Percentiles rank a stretch among this genome's conserved stretches.
Evolutionary conservation across 2,329 filamentous ascomycete genomes (phyloP).

Genomic region (Apiospora malaysiana): DNA sequence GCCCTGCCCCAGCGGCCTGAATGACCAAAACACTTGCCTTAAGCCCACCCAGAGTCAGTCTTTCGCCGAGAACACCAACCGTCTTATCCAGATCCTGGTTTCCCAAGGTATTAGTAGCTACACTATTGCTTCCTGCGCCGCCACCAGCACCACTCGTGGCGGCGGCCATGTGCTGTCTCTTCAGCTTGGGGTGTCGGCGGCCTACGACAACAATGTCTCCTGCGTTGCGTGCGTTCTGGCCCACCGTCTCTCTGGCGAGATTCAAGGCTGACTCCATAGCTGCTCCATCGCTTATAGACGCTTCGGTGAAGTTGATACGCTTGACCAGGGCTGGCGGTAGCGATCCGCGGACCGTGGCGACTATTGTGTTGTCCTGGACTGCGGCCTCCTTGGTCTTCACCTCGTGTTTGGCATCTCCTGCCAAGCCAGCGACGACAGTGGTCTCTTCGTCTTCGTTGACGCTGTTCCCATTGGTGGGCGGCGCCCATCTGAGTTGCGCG

Average conservation of each 20-base stretch:
- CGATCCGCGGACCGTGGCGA: constrained; percentile 42
- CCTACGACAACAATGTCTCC: constrained; percentile 76
- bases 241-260: constrained; percentile 64
- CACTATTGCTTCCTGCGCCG: constrained; percentile 18
- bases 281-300: constrained; percentile 47
- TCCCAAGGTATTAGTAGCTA: constrained; percentile 26
- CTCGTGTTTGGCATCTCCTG: constrained; percentile 30
- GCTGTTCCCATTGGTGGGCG: neutral
- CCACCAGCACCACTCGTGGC: neutral
- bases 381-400: constrained; percentile 42
- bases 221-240: constrained; percentile 65
- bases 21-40: constrained; percentile 73
- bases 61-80: constrained; percentile 65
- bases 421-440: constrained; percentile 29
- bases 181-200: constrained; percentile 49
- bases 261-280: constrained; percentile 54
- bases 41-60: constrained; percentile 63
- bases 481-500: constrained; percentile 57
- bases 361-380: constrained; percentile 42
- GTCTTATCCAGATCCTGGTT: constrained; percentile 53
- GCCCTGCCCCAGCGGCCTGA: constrained; percentile 55
- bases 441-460: constrained; percentile 38
- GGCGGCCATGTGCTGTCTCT: constrained; percentile 26
- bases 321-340: constrained; percentile 40
- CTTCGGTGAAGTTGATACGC: constrained; percentile 55